A percentile compares a stretch with the other conserved stretches of the same genome.
These are phyloP conservation scores for Picea glauca DNA, from an alignment of 75 land plant species.

Conservation along the genomic window DNA sequence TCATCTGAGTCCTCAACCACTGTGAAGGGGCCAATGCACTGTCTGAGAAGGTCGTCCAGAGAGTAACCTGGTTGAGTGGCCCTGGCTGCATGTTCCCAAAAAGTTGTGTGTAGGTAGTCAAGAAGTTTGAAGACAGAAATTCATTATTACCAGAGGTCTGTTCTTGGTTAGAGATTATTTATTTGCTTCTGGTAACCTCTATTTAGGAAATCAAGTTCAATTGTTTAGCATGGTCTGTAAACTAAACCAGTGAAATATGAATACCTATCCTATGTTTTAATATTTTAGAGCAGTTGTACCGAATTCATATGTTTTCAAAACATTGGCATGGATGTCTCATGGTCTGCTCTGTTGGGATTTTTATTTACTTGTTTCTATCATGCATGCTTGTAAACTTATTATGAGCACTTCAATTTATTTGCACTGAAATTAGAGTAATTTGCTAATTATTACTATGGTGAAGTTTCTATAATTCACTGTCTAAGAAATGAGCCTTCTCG, in stretches of 20 bases:
- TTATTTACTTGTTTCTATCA: neutral
- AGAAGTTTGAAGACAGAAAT: neutral
- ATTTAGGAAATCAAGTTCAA: neutral
- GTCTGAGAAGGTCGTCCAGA: too few species aligned
- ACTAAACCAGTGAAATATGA: neutral
- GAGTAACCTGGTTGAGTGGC: too few species aligned
- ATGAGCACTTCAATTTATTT: too few species aligned
- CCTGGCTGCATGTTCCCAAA: too few species aligned
- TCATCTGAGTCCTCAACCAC: too few species aligned
- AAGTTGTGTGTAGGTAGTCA: neutral
- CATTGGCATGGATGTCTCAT: neutral
- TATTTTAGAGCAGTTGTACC: too few species aligned
- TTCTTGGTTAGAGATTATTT: neutral
- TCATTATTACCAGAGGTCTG: neutral
- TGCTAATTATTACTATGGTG: too few species aligned
- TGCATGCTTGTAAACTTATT: neutral
- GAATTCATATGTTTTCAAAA: neutral
- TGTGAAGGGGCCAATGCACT: too few species aligned
- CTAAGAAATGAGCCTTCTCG: too few species aligned
- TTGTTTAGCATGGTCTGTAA: neutral
- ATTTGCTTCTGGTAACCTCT: neutral
- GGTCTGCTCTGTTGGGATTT: neutral
- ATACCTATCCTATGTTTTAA: too few species aligned
- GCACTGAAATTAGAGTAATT: too few species aligned
- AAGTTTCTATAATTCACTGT: too few species aligned